A percentile compares a stretch with the other conserved stretches of the same genome.
Evolutionary conservation across 2,329 filamentous ascomycete species (phyloP).

Genomic region (Simplicillium sp.): DNA sequence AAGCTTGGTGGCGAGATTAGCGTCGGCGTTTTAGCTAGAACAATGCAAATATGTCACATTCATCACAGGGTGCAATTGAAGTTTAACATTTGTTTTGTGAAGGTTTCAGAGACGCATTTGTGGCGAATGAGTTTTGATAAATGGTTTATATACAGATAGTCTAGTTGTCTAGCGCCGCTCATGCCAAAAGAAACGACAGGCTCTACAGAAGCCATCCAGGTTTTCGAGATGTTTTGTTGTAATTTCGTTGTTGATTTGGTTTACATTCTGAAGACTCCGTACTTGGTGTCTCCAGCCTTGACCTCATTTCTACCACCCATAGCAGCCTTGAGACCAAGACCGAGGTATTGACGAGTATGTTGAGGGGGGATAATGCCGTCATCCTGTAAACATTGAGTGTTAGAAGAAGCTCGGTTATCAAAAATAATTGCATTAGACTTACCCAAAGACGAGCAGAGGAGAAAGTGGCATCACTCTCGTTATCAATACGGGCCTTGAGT

Average conservation of each 20-base stretch:
- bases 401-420: constrained; percentile 1
- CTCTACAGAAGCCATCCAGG: background rate
- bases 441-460: constrained; percentile 86
- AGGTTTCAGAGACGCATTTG: no score
- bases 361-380: constrained; percentile 73
- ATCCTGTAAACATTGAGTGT: constrained; percentile 36
- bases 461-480: constrained; percentile 81
- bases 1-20: constrained; percentile 17
- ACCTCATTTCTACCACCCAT: constrained; percentile 57
- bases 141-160: no score
- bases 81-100: no score
- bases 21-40: constrained; percentile 17
- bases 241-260: constrained; percentile 1
- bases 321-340: constrained; percentile 62
- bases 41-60: constrained; percentile 5
- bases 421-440: constrained; percentile 17
- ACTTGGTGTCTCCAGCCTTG: constrained; percentile 54
- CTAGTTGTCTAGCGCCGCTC: background rate
- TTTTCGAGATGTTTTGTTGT: background rate
- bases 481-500: constrained; percentile 75
- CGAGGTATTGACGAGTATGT: constrained; percentile 64
- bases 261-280: constrained; percentile 79
- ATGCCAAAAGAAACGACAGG: background rate
- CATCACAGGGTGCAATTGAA: no score
- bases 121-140: no score